Base-by-base conservation (phyloP, 139 green algal species). In the Picochlorum sp. region DNA sequence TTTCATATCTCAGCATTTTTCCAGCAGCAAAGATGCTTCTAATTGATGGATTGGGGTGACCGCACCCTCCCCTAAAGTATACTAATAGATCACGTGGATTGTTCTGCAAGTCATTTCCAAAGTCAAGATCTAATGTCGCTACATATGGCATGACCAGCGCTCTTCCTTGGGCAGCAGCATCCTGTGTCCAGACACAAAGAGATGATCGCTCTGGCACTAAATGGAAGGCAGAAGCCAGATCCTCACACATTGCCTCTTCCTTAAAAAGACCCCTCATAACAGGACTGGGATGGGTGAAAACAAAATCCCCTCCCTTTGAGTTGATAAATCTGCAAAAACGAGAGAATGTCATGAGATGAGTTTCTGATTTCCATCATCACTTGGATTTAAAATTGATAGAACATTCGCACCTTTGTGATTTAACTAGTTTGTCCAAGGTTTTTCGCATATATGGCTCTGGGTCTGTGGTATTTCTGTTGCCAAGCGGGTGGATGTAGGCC, bases 151-250 rank as follows among this genome's bases (percentile, higher is more conserved):
- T 39, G 25, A 75, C 35, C 32, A 65, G 8, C 16, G 40, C 26
- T 47, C 66, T 67, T 36, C 61, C 59, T 8, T 44, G 22, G 4
- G 35, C 6, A 14, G 52, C 36, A 12, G 55, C 54, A 55, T 70
- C 67, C 33, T 9, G 61, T 24, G 67, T 75, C 67, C 67, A 75
- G 5, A 70, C 54, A 56, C 67, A 75, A 9, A 75, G 61, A 8
- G 26, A 54, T 13, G 56, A 53, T 16, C 59, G 57, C 39, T 64
- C 57, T 10, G 32, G 26, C 20, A 60, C 67, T 43, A 75, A 55
- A 35, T 66, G 44, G 45, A 58, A 55, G 29, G 64, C 61, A 13
- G 59, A 69, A 25, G 61, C 55, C 28, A 75, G 33, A 7, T 75
- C 67, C 36, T 75, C 67, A 56, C 67, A 75, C 26, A 58, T 50